Percentiles rank a stretch among this genome's conserved stretches.
Evolutionary conservation across 208 protist genomes (phyloP).

Genomic region (Porcisia hertigi): DNA sequence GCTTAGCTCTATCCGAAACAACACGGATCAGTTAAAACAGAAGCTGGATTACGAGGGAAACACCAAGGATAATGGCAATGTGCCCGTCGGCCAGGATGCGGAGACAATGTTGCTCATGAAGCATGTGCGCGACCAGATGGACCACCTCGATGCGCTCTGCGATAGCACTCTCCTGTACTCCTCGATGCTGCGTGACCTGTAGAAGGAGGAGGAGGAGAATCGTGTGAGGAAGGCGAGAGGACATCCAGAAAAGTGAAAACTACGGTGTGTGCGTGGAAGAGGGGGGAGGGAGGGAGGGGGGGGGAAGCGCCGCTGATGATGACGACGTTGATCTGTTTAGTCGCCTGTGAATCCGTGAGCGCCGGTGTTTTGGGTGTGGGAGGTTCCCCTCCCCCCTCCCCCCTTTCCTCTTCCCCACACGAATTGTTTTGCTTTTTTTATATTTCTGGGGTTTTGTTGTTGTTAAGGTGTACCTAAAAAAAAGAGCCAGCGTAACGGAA

Average conservation of each 20-base stretch:
- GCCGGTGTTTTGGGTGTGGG: no score
- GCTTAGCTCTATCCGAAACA: constrained; percentile 48
- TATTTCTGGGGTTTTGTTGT: no score
- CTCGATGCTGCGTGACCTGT: constrained; percentile 32
- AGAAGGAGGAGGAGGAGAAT: background rate
- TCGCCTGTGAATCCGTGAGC: no score
- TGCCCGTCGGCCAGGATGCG: constrained; percentile 46
- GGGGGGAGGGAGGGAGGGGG: no score
- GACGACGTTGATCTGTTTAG: no score
- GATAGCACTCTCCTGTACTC: constrained; percentile 49
- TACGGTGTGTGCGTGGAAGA: background rate
- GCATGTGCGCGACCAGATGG: constrained; percentile 58
- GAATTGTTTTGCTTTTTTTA: background rate
- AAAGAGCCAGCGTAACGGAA: no score
- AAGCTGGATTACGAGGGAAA: constrained; percentile 47
- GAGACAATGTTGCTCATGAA: constrained; percentile 58
- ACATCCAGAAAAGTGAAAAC: background rate
- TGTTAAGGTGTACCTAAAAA: no score
- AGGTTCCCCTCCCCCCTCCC: no score
- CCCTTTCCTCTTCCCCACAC: no score
- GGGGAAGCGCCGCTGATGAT: no score
- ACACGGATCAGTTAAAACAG: constrained; percentile 36
- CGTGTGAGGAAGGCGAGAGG: background rate
- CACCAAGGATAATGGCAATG: constrained; percentile 41
- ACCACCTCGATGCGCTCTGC: constrained; percentile 68